These are phyloP conservation scores for Cytospora mali DNA, from an alignment of 2,329 filamentous ascomycete species.

Conservation along the genomic window DNA sequence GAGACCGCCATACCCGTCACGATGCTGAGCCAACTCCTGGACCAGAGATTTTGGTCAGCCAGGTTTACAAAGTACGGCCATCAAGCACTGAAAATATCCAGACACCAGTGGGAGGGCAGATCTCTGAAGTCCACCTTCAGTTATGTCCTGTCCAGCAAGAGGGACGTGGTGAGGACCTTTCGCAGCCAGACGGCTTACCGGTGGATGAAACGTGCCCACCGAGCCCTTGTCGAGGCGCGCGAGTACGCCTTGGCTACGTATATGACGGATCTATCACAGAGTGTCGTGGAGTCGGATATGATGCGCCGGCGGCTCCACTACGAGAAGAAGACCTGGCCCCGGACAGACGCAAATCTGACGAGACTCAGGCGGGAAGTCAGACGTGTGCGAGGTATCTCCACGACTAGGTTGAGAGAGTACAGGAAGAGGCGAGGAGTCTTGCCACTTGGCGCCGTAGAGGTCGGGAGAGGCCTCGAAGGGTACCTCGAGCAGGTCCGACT, in stretches of 20 bases:
- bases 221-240: background rate
- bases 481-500: background rate
- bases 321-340: background rate
- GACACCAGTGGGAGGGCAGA: background rate
- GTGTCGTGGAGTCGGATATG: background rate
- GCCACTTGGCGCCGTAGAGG: background rate
- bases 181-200: background rate
- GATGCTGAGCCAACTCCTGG: slow-evolving; percentile 3
- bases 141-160: background rate
- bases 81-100: background rate
- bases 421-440: background rate
- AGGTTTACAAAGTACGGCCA: background rate
- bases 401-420: background rate
- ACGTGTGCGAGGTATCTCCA: background rate
- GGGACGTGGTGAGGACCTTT: background rate
- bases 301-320: background rate
- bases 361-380: background rate
- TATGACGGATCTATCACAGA: background rate
- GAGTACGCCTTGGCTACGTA: background rate
- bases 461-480: background rate
- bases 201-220: background rate
- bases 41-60: background rate
- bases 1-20: slow-evolving; percentile 1
- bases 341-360: background rate
- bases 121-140: background rate